Conservation (phyloP, 306 rosid species). For the Ammopiptanthus mongolicus region DNA sequence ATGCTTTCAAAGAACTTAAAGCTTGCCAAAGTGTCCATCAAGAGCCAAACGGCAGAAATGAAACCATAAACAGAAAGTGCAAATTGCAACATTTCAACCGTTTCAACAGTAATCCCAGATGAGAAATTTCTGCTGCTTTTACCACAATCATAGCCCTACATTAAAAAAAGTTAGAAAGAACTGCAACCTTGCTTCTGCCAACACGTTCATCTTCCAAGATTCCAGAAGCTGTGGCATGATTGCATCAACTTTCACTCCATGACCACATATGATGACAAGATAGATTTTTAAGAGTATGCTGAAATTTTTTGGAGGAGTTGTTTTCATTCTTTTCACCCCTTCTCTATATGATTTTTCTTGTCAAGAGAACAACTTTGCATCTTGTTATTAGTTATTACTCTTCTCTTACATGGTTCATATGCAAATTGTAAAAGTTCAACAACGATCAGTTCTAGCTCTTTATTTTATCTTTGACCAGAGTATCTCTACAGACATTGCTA, state of each 20-base stretch:
- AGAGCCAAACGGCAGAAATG: not conserved
- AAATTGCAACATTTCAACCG: not conserved
- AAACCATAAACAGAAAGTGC: not conserved
- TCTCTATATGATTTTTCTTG: not conserved
- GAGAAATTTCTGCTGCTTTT: not conserved
- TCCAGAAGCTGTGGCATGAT: not conserved
- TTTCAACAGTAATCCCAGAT: not conserved
- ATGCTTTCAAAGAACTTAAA: not conserved
- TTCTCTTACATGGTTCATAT: not conserved
- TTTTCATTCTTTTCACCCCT: not conserved
- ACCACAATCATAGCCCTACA: not conserved
- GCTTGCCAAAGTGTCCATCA: not conserved
- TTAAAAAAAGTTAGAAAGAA: not conserved
- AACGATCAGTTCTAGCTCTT: not conserved
- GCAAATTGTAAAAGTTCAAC: not conserved
- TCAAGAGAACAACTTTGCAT: not conserved
- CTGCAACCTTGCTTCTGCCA: not conserved
- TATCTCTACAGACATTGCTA: not conserved
- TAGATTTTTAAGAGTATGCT: not conserved
- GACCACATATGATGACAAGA: not conserved
- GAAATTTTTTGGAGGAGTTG: not conserved
- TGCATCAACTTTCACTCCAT: not conserved
- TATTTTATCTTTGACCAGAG: not conserved
- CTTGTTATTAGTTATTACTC: not conserved
- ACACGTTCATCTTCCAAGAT: not conserved